A percentile compares a stretch with the other conserved stretches of the same genome.
These are phyloP conservation scores for Saccharomycopsis malanga DNA, from an alignment of 805 yeast genomes.

Conservation along the genomic window DNA sequence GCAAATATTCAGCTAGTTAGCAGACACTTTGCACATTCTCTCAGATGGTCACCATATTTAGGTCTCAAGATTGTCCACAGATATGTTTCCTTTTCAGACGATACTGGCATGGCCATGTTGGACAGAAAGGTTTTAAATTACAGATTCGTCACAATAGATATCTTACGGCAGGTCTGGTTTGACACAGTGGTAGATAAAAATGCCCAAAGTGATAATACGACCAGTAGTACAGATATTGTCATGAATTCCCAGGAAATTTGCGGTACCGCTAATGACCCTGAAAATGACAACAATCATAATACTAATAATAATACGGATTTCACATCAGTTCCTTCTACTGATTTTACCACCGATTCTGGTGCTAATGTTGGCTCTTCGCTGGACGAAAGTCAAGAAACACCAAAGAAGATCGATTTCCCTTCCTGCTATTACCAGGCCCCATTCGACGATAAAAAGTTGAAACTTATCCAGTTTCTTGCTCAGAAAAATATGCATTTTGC, in stretches of 20 bases:
- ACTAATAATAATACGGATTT: too few relatives aligned
- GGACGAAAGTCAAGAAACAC: too few relatives aligned
- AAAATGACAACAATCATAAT: too few relatives aligned
- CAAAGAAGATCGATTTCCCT: too few relatives aligned
- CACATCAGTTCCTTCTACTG: too few relatives aligned
- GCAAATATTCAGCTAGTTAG: not conserved
- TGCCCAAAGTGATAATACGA: too few relatives aligned
- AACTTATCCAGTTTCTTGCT: not conserved
- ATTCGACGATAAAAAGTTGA: not conserved
- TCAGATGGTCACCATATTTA: not conserved
- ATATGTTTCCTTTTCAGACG: not conserved
- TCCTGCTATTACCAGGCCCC: not conserved
- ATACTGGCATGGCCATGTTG: not conserved
- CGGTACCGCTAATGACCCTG: too few relatives aligned
- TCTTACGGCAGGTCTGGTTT: not conserved
- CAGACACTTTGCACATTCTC: not conserved
- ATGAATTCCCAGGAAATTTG: too few relatives aligned
- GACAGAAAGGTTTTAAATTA: not conserved
- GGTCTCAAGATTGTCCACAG: not conserved
- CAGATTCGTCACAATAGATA: not conserved
- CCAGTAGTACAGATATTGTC: too few relatives aligned
- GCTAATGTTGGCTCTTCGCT: too few relatives aligned
- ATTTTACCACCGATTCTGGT: too few relatives aligned
- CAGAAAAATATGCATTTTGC: not conserved
- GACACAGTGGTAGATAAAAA: not conserved